These are phyloP conservation scores for Podila horticola DNA, from an alignment of 192 early-diverging fungal species.

Conservation along the genomic window DNA sequence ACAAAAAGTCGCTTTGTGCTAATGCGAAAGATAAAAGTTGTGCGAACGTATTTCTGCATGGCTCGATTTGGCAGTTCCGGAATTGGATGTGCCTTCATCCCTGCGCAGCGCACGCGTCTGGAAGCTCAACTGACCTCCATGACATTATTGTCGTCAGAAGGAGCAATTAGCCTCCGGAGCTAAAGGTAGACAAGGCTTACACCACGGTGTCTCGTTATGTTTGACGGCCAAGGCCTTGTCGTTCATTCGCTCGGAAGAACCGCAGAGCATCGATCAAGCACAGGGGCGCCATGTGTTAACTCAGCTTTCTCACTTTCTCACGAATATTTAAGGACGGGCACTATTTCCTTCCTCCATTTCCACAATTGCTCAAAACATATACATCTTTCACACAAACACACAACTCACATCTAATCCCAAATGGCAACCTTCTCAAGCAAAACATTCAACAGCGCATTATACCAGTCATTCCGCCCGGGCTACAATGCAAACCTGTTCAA, in stretches of 20 bases:
- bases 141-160: too few species aligned
- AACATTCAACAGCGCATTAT: conserved; percentile 47
- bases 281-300: too few species aligned
- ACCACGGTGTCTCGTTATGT: not conserved
- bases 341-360: not conserved
- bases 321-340: too few species aligned
- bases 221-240: not conserved
- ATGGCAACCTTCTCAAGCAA: conserved; percentile 54
- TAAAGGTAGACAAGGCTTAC: not conserved
- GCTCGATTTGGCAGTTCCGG: too few species aligned
- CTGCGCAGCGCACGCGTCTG: too few species aligned
- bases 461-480: conserved; percentile 49
- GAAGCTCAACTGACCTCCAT: too few species aligned
- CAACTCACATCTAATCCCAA: not conserved
- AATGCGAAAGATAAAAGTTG: too few species aligned
- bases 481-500: conserved; percentile 44
- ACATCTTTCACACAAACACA: not conserved
- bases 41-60: too few species aligned
- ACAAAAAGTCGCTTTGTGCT: too few species aligned
- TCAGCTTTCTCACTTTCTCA: too few species aligned
- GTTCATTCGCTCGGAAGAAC: not conserved
- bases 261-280: too few species aligned
- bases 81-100: too few species aligned
- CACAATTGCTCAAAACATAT: not conserved
- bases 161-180: not conserved